Base-by-base conservation (phyloP, 208 protist genomes). In the Crithidia expoeki region DNA sequence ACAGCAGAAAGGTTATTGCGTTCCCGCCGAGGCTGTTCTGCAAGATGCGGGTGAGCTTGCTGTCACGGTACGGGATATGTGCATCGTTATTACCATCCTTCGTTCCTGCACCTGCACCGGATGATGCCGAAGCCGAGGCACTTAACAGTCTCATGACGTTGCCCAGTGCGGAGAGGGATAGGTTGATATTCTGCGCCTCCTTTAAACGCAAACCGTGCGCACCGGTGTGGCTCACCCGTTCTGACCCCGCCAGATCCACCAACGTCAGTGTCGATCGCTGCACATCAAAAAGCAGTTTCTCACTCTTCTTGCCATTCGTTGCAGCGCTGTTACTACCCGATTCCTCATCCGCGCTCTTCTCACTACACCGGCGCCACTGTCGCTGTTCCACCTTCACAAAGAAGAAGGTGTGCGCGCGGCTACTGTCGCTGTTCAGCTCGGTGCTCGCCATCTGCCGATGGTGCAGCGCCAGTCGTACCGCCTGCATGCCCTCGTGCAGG, bases 161-260 rank as follows among this genome's bases (percentile, higher is more conserved):
- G 38, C 92, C 91, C 17, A 98, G 81, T 10, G 84, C 56, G 25
- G 94, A 85, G 40, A 98, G 88, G 19, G 94, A 98, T 16, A 88
- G 67, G 78, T 98, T 98, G 80, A 98, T 98, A 32, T 69, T 70
- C 61, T 90, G 83, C 2, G 94, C 91, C 68, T 98, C 95, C 53
- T 90, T 80, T 14, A 97, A 62, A 5, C 74, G 79, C 12, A 68
- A 21, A 32, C 94, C 92, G 34, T 86, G 73, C 10, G 90, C 94
- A 19, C 90, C 83, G 1, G 89, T 93, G 64, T 88, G 76, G 12
- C 81, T 79, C 14, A 96, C 84, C 10, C 91, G 75, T 69, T 98
- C 96, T n/a, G 78, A 92, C 16, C 97, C 97, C 0, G 96, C 97
- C 14, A 98, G 77, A 74, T 98, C 97, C 7, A 96, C 93, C 28